phyloP scores from a whole-genome alignment of 352 stramenopile species.

The Pythium aristosporum region DNA sequence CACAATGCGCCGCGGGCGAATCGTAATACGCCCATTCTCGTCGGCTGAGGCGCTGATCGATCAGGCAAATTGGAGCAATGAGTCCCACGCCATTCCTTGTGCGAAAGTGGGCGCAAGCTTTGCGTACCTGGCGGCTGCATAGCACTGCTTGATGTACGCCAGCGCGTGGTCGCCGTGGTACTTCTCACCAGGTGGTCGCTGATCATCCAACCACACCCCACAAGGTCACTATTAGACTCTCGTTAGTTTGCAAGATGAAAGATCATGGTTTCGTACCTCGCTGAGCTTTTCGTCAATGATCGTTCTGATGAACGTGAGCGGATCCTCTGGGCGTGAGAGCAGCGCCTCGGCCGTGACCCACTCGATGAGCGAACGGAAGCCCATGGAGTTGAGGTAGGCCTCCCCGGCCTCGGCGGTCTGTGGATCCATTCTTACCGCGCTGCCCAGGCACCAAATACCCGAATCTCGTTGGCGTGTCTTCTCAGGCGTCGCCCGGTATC shows the following conservation, averaged over 20 bases:
- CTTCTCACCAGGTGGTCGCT: conserved; percentile 49
- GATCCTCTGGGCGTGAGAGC: conserved; percentile 81
- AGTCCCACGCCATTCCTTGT: neutral
- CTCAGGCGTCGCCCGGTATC: neutral
- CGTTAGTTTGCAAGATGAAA: too few species aligned
- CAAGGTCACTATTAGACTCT: neutral
- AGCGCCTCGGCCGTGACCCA: conserved; percentile 89
- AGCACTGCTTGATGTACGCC: conserved; percentile 87
- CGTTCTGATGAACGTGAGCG: conserved; percentile 76
- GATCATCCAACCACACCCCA: neutral
- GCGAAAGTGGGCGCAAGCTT: neutral
- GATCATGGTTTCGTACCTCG: conserved; percentile 38
- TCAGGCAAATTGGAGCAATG: neutral
- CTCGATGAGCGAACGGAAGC: conserved; percentile 90
- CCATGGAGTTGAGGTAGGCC: conserved; percentile 85
- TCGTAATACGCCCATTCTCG: conserved; percentile 77
- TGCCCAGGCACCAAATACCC: neutral
- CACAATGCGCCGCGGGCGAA: conserved; percentile 67
- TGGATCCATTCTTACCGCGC: conserved; percentile 40
- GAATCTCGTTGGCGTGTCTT: neutral
- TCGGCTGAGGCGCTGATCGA: conserved; percentile 64
- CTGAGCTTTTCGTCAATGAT: conserved; percentile 83
- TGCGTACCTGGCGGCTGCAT: conserved; percentile 72
- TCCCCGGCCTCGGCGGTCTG: conserved; percentile 80
- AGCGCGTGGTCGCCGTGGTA: conserved; percentile 82